phyloP scores from a whole-genome alignment of 2,329 filamentous ascomycete species.

The Neofusicoccum sp. region DNA sequence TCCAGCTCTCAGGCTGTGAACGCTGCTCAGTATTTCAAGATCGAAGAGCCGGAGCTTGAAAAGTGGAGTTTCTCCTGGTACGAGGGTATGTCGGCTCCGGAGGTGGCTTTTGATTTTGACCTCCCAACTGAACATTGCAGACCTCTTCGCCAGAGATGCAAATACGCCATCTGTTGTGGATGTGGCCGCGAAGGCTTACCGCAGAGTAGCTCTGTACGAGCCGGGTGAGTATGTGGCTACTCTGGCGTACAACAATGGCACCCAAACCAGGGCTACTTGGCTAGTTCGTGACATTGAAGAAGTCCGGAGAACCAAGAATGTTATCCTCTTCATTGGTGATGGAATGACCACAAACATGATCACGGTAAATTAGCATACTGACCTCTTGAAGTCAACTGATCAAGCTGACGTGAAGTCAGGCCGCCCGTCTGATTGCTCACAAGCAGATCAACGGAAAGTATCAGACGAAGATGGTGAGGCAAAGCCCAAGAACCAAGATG shows the following conservation, averaged over 20 bases:
- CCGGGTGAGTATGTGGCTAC: constrained; percentile 77
- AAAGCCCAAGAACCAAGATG: not conserved
- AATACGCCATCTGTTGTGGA: constrained; percentile 70
- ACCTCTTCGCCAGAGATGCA: constrained; percentile 74
- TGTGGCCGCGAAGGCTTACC: constrained; percentile 76
- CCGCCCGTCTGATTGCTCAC: constrained; percentile 77
- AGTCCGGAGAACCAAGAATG: constrained; percentile 76
- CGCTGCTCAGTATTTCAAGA: constrained; percentile 66
- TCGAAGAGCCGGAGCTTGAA: constrained; percentile 70
- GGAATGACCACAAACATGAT: constrained; percentile 73
- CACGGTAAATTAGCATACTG: constrained; percentile 38
- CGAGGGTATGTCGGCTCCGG: constrained; percentile 53
- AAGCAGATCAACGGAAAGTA: constrained; percentile 83
- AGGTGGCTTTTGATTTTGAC: not conserved
- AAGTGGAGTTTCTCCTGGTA: constrained; percentile 83
- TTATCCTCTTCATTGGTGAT: constrained; percentile 79
- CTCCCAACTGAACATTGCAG: constrained; percentile 29
- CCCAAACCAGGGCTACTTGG: constrained; percentile 73
- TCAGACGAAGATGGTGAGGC: constrained; percentile 59
- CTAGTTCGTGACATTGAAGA: constrained; percentile 68
- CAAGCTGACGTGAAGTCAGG: constrained; percentile 31
- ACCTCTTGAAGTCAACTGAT: constrained; percentile 15
- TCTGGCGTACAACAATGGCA: constrained; percentile 70
- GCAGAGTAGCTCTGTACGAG: constrained; percentile 71
- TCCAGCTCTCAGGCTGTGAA: constrained; percentile 46